Conservation (phyloP, 805 yeast species). For the Wickerhamiella parazyma region DNA sequence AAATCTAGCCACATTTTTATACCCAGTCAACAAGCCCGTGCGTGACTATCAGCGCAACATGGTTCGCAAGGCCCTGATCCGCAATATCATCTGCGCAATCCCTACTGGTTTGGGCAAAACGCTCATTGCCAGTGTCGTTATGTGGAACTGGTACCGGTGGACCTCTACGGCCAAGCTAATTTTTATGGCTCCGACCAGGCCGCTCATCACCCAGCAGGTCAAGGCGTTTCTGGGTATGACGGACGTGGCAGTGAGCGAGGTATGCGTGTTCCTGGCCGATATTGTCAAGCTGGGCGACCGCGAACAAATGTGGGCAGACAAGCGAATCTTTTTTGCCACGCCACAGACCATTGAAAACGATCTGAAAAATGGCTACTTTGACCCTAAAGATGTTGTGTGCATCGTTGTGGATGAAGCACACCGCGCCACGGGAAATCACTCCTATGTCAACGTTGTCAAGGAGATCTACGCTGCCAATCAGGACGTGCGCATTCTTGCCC, state of each 20-base stretch:
- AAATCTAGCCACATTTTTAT: slow-evolving; percentile 40
- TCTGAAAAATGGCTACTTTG: slow-evolving; percentile 53
- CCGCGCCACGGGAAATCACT: slow-evolving; percentile 78
- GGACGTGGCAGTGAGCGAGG: slow-evolving; percentile 63
- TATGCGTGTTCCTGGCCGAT: slow-evolving; percentile 24
- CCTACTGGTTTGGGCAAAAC: slow-evolving; percentile 98
- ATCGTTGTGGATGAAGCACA: slow-evolving; percentile 94
- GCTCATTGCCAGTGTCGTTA: slow-evolving; percentile 85
- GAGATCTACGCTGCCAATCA: slow-evolving; percentile 48
- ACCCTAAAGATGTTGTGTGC: slow-evolving; percentile 62
- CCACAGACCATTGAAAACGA: slow-evolving; percentile 96
- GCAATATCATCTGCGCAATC: slow-evolving; percentile 72
- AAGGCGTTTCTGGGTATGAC: slow-evolving; percentile 81
- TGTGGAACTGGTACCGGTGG: slow-evolving; percentile 85
- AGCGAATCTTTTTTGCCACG: slow-evolving; percentile 79
- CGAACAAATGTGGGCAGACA: slow-evolving; percentile 60
- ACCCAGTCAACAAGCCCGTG: slow-evolving; percentile 73
- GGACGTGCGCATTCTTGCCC: slow-evolving; percentile 63
- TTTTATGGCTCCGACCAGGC: slow-evolving; percentile 95
- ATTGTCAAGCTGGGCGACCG: slow-evolving; percentile 52
- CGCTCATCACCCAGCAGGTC: slow-evolving; percentile 91
- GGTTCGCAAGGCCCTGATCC: slow-evolving; percentile 53
- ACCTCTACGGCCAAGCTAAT: slow-evolving; percentile 63
- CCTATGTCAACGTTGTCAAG: slow-evolving; percentile 72
- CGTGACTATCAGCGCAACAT: slow-evolving; percentile 85